Evolutionary conservation across 768 basidiomycete genomes (phyloP).

Genomic region (Filobasidium floriforme): DNA sequence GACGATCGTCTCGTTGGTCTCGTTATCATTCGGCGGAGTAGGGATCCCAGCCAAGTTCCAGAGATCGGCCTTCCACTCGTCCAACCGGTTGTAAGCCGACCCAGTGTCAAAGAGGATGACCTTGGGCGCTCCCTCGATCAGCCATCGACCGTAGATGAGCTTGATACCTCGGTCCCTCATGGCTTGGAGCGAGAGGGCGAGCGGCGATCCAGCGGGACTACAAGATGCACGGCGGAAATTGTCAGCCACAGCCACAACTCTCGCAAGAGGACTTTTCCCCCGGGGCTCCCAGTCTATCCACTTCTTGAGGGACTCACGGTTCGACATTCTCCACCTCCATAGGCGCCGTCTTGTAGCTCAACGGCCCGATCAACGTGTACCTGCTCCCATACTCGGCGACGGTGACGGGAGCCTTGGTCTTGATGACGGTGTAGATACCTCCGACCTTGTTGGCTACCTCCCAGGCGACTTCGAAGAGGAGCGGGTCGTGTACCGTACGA

Average conservation of each 20-base stretch:
- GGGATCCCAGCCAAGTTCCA: conserved; percentile 99
- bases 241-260: too few relatives aligned
- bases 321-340: conserved; percentile 97
- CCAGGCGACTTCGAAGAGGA: conserved; percentile 95
- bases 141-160: conserved; percentile 90
- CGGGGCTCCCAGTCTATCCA: too few relatives aligned
- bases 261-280: conserved; percentile 1
- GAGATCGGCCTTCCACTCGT: conserved; percentile 98
- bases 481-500: conserved; percentile 52
- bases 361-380: conserved; percentile 93
- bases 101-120: conserved; percentile 95
- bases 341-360: conserved; percentile 94
- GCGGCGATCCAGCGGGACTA: conserved; percentile 57
- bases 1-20: conserved; percentile 96
- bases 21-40: conserved; percentile 88
- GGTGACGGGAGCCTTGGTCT: conserved; percentile 98
- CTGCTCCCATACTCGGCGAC: conserved; percentile 89
- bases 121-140: conserved; percentile 91
- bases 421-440: conserved; percentile 98
- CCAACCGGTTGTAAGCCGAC: conserved; percentile 73
- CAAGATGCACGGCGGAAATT: conserved; percentile 1
- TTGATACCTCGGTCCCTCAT: conserved; percentile 91
- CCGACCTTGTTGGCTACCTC: conserved; percentile 99
- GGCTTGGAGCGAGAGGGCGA: conserved; percentile 64
- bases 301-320: conserved; percentile 50